Conservation (phyloP, 73 alveolate species). For the Tetrahymena thermophila region DNA sequence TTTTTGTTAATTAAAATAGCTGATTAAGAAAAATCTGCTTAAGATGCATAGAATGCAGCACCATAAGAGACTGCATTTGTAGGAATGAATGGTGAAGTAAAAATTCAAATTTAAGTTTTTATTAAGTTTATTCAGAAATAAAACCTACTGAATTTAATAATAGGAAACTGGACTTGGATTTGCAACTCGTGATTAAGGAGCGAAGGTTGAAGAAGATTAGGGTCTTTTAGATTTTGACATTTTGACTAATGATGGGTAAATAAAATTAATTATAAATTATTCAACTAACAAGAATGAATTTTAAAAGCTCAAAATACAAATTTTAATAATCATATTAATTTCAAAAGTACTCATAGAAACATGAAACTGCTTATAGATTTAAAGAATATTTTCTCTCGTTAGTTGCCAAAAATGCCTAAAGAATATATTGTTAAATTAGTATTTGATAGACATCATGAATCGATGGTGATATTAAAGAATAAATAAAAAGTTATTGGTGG, state of each 20-base stretch:
- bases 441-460: constrained; percentile 89
- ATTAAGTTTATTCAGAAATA: not conserved
- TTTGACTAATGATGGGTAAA: constrained; percentile 29
- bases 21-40: not conserved
- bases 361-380: constrained; percentile 65
- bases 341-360: constrained; percentile 8
- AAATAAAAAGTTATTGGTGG: constrained; percentile 65
- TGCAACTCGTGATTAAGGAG: constrained; percentile 43
- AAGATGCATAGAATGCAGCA: not conserved
- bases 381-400: constrained; percentile 87
- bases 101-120: not conserved
- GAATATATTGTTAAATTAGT: constrained; percentile 88
- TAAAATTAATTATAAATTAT: not conserved
- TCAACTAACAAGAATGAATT: not conserved
- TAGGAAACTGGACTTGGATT: constrained; percentile 36
- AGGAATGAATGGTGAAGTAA: not conserved
- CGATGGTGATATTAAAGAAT: constrained; percentile 69
- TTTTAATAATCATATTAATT: not conserved
- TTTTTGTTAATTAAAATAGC: not conserved
- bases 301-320: not conserved
- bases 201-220: constrained; percentile 39
- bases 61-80: not conserved
- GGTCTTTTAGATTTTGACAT: constrained; percentile 38
- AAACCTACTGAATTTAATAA: not conserved
- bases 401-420: constrained; percentile 97